Evolutionary conservation across 2,329 filamentous ascomycete genomes (phyloP), one percentile per base, ranked within the genome.

Genomic region (Endoconidiophora laricicola): DNA sequence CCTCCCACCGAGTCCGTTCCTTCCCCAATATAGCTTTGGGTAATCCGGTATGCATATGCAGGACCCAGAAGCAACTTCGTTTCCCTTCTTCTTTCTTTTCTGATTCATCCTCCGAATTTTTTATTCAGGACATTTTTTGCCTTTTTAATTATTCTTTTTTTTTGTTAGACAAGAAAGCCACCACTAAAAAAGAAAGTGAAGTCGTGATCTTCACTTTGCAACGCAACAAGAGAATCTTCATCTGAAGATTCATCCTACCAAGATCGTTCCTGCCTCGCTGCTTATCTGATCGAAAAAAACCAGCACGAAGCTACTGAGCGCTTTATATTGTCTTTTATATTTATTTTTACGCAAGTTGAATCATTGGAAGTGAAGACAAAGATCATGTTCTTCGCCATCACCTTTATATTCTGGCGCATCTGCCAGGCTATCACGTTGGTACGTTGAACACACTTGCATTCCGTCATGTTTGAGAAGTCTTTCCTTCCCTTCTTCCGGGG

Each of bases 351-450:
- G 7, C 26, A 10, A 33, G n/a, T 10, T 33, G 29, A 33, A 10
- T 12, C 29, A 33, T 33, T 33, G 29, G 29, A 33, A 1, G 2
- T 10, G 26, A 33, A 33, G 16, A 12, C 33, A 46, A 57, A 57
- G 65, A 65, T 58, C 57, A 81, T 81, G 78, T 55, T 80, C 42
- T 79, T 79, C 65, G 76, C 73, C 56, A 60, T 81, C 55, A 66
- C 79, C 57, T 81, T 81, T 64, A 68, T 75, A 62, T 73, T 72
- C 57, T 78, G 73, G 68, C 74, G 78, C 57, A 70, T 80, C 58
- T 59, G 70, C 57, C 70, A 81, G 63, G 79, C 81, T 61, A 49
- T 79, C 57, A 80, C 77, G 41, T 57, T 81, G 65, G 78, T 81
- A 69, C 59, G 70, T 57, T 47, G 12, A 33, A 33, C 4, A 33